Base-by-base conservation (phyloP, 371 early-diverging fungal genomes). In the Polyrhizophydium stewartii region DNA sequence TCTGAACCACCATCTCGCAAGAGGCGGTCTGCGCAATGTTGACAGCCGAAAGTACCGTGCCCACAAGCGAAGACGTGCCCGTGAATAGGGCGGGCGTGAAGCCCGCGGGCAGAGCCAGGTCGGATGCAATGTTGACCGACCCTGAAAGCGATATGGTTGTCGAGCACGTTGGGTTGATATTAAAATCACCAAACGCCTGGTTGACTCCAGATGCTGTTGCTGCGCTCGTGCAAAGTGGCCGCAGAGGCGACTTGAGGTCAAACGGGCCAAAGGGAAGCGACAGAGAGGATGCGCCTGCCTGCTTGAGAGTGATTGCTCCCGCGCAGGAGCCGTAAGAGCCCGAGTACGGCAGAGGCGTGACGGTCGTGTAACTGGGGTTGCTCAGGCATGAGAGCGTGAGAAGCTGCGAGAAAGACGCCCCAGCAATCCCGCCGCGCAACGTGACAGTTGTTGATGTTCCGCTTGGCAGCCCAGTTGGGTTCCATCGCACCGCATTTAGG, bases 401-500 rank as follows among this genome's bases (percentile, higher is more conserved):
- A 10, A 3, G 49, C 28, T 47, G 49, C 9, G 49, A 7, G 9
- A 47, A 3, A 10, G 28, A 28, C 7, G 3, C 16, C 10, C 49
- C 49, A 22, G 25, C 49, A 47, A 47, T 7, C 10, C 9, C 28
- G 5, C 53, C 24, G 21, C 6, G 5, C 19, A 53, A 5, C 3
- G 6, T 17, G 10, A 60, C 6, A 6, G 32, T 37, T 19, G 25
- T 51, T 22, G 60, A 60, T 7, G 52, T 40, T 19, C 61, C 61
- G 25, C 31, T 31, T n/a, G 55, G 31, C 6, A n/a, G 16, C 12
- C n/a, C n/a, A 28, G 16, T 31, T 28, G 61, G 56, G 22, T 25
- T 32, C 55, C 55, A 62, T 21, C 56, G 27, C 9, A 62, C 12
- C 24, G 62, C 62, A n/a, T 41, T 47, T 45, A 62, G 41, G 10